Base-by-base conservation (phyloP, 129 eudicot species). In the Lactuca saligna region DNA sequence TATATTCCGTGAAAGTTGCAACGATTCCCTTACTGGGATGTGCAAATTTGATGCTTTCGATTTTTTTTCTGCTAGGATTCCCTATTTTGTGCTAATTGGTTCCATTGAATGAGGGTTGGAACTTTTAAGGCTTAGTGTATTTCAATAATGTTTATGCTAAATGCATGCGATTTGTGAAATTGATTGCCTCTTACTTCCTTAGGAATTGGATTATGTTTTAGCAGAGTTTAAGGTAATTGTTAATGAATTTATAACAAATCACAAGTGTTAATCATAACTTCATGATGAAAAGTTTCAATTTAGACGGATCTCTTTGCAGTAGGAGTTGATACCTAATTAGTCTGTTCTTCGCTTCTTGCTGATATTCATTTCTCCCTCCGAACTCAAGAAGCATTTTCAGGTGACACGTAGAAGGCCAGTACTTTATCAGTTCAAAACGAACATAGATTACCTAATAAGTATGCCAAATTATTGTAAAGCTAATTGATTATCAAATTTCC, bases 51-150 rank as follows among this genome's bases (percentile, higher is more conserved):
- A 31, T 71, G 35, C 48, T 42, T 14, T 17, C 11, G 57, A 29
- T 42, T 56, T 37, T 61, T 61, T 3, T 32, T 61, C 31, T 11
- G 17, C 50, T 35, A 37, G 66, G 66, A 61, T 35, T 9, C 10
- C 32, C 14, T 56, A 39, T 31, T 48, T 48, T 71, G 16, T 58
- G 37, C 16, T 44, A 71, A 44, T 70, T 70, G 46, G 59, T 58
- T 32, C 46, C 8, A 41, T 42, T 57, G 57, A 31, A 41, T 70
- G 54, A 39, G 38, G 17, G 20, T 35, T 54, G 17, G 51, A 9
- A n/a, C 7, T 6, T 35, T 61, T 61, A 25, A 25, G 29, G 29
- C 29, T 25, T 37, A 65, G 58, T 31, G 15, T 7, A 4, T 57
- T 57, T 7, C 13, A 12, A 53, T 53, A 9, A 15, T 67, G 20